Conservation (phyloP, 176 grass and related monocot genomes). For the Aegilops speltoides region DNA sequence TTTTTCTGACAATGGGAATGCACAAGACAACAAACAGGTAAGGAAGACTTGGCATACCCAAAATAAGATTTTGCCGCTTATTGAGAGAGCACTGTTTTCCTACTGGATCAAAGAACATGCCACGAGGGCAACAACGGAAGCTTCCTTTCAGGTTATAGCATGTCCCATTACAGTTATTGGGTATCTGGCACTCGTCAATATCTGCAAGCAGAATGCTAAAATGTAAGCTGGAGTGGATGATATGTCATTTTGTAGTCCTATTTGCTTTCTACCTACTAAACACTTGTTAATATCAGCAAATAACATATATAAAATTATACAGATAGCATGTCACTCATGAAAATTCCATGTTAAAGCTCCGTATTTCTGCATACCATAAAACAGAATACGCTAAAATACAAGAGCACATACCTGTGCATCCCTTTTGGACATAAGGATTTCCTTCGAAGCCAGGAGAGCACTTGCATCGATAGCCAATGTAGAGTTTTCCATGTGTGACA, state of each 20-base stretch:
- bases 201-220: slow-evolving; percentile 20
- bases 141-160: slow-evolving; percentile 31
- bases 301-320: background rate
- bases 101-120: slow-evolving; percentile 22
- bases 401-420: slow-evolving; percentile 37
- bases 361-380: background rate
- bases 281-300: background rate
- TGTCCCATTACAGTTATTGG: slow-evolving; percentile 22
- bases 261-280: background rate
- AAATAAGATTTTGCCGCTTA: slow-evolving; percentile 29
- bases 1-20: slow-evolving; percentile 1
- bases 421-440: slow-evolving; percentile 45
- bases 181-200: slow-evolving; percentile 40
- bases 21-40: background rate
- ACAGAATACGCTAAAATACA: background rate
- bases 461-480: slow-evolving; percentile 48
- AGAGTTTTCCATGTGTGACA: slow-evolving; percentile 12
- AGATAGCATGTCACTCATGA: background rate
- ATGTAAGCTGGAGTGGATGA: background rate
- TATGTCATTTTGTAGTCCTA: background rate
- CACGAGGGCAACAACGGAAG: slow-evolving; percentile 13
- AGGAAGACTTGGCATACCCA: slow-evolving; percentile 1
- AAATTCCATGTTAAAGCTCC: background rate
- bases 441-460: slow-evolving; percentile 39
- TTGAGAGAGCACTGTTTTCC: slow-evolving; percentile 25